Percentiles rank a stretch among this genome's conserved stretches.
phyloP scores from a whole-genome alignment of 495 filamentous ascomycete species.

The Aspergillus kassunensis region DNA sequence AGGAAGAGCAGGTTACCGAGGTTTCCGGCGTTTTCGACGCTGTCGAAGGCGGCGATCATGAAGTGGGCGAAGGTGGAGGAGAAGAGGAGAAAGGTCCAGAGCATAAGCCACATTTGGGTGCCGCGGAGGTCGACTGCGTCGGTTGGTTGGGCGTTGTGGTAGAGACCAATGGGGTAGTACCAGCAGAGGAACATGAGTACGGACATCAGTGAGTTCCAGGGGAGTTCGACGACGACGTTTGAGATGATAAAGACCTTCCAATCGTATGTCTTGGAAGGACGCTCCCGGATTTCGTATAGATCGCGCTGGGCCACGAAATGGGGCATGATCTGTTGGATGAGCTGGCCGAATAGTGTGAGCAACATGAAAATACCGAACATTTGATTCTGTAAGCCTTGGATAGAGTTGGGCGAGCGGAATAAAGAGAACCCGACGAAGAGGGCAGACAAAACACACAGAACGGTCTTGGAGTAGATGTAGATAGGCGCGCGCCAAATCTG shows the following conservation, averaged over 20 bases:
- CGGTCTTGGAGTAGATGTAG: constrained; percentile 56
- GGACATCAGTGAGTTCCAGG: constrained; percentile 62
- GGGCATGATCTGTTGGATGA: constrained; percentile 76
- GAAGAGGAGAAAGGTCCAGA: constrained; percentile 53
- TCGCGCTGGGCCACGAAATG: constrained; percentile 63
- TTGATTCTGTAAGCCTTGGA: constrained; percentile 85
- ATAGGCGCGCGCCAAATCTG: constrained; percentile 58
- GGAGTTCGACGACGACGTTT: constrained; percentile 71
- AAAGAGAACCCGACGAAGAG: constrained; percentile 93
- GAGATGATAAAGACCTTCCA: constrained; percentile 69
- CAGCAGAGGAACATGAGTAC: constrained; percentile 60
- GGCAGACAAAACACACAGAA: constrained; percentile 46
- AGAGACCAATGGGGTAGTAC: constrained; percentile 68
- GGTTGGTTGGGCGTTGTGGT: constrained; percentile 45
- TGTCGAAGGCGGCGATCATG: constrained; percentile 58
- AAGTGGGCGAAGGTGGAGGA: constrained; percentile 62
- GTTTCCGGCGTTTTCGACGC: constrained; percentile 58
- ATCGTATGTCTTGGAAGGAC: constrained; percentile 67
- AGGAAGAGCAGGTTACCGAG: constrained; percentile 59
- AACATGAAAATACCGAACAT: constrained; percentile 90
- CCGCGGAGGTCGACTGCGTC: constrained; percentile 46
- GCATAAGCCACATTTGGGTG: constrained; percentile 55
- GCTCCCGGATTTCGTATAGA: constrained; percentile 70
- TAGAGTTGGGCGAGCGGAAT: constrained; percentile 66
- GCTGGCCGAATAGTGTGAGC: constrained; percentile 74